Conservation (phyloP, 495 filamentous ascomycete genomes). For the Chaetomidium leptoderma region DNA sequence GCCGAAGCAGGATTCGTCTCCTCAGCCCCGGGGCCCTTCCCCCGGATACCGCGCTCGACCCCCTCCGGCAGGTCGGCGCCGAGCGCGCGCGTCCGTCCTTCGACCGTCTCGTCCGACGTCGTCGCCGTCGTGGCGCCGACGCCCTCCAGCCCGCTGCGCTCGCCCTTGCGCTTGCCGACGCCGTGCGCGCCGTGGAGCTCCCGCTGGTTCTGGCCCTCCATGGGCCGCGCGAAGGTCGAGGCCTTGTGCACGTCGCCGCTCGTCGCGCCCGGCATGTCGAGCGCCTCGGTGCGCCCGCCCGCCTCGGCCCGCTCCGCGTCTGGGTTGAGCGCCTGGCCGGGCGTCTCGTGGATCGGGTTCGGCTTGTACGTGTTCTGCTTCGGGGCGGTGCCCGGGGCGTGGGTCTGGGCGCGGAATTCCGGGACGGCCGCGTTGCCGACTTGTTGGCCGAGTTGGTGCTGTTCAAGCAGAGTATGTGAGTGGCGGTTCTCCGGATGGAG, state of each 20-base stretch:
- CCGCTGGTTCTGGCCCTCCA: constrained; percentile 54
- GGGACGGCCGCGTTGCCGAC: constrained; percentile 56
- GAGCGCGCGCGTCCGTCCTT: constrained; percentile 31
- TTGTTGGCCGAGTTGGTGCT: constrained; percentile 16
- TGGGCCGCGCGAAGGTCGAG: constrained; percentile 55
- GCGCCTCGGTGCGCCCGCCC: constrained; percentile 37
- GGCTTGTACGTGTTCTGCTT: constrained; percentile 1
- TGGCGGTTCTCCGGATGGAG: neutral
- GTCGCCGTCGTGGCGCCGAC: constrained; percentile 37
- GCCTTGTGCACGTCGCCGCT: constrained; percentile 58
- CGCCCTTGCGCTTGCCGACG: constrained; percentile 46
- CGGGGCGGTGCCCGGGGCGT: constrained; percentile 55
- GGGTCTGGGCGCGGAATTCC: constrained; percentile 59
- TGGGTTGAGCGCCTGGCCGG: constrained; percentile 46
- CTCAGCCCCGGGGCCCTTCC: constrained; percentile 24
- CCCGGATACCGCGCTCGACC: constrained; percentile 11
- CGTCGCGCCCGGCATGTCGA: constrained; percentile 58
- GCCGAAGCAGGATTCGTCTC: constrained; percentile 42
- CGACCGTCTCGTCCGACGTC: constrained; percentile 26
- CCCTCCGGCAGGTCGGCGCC: constrained; percentile 23
- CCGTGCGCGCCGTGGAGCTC: constrained; percentile 53
- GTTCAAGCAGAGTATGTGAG: no score
- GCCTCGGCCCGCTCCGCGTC: constrained; percentile 2
- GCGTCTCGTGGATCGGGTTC: constrained; percentile 18
- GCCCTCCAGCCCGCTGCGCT: constrained; percentile 51